Conservation (phyloP, 176 grass and related monocot genomes). For the Stipa capillata region DNA sequence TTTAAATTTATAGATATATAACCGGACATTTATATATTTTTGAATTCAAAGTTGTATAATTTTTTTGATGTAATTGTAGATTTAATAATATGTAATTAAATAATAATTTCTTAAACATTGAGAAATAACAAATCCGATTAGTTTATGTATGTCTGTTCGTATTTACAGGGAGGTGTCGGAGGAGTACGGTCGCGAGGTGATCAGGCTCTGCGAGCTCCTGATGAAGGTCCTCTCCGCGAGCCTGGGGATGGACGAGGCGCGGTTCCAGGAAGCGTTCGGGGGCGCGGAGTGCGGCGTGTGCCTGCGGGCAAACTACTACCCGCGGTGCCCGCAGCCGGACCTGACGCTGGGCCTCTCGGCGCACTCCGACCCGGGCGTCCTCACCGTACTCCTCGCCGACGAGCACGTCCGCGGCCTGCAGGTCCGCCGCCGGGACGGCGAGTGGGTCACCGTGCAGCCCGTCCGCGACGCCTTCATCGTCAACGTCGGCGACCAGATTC, state of each 20-base stretch:
- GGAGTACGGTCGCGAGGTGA: slow-evolving; percentile 60
- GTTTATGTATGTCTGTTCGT: neutral
- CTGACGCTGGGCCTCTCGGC: slow-evolving; percentile 86
- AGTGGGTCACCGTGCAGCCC: slow-evolving; percentile 77
- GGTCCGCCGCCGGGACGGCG: slow-evolving; percentile 47
- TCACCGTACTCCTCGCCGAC: slow-evolving; percentile 82
- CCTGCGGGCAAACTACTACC: slow-evolving; percentile 86
- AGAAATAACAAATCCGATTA: no score
- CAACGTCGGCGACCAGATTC: slow-evolving; percentile 88
- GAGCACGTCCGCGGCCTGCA: slow-evolving; percentile 69
- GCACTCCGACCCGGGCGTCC: slow-evolving; percentile 69
- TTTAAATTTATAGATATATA: no score
- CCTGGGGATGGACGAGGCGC: slow-evolving; percentile 55
- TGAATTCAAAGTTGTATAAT: no score
- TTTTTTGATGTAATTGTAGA: no score
- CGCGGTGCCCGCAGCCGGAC: slow-evolving; percentile 88
- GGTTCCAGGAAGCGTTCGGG: slow-evolving; percentile 51
- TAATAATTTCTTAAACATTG: no score
- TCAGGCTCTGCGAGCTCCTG: slow-evolving; percentile 46
- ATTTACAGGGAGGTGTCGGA: slow-evolving; percentile 32
- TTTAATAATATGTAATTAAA: no score
- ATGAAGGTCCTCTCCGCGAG: slow-evolving; percentile 61
- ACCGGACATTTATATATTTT: no score
- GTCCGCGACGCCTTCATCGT: slow-evolving; percentile 53
- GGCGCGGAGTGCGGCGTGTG: slow-evolving; percentile 39